Conservation (phyloP, 257 asterid genomes). For the Solanum chmielewskii region DNA sequence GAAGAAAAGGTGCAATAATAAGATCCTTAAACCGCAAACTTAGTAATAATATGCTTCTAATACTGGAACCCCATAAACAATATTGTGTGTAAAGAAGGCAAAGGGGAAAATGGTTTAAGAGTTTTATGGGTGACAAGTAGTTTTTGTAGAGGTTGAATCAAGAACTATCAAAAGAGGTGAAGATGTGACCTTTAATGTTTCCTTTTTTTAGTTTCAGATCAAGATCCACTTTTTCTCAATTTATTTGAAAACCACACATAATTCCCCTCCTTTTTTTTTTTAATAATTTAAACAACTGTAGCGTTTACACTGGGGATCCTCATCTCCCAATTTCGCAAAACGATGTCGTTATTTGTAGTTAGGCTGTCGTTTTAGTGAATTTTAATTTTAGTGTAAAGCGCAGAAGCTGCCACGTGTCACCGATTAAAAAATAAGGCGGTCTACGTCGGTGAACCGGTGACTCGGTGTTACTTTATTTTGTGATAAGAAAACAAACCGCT, state of each 20-base stretch:
- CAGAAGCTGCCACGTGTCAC: neutral
- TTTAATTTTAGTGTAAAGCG: neutral
- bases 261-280: neutral
- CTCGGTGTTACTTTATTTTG: neutral
- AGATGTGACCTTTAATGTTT: neutral
- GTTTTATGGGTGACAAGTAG: neutral
- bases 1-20: neutral
- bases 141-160: constrained; percentile 1
- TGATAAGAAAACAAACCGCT: neutral
- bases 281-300: neutral
- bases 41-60: neutral
- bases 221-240: neutral
- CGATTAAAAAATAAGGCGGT: neutral
- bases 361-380: neutral
- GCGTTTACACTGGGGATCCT: neutral
- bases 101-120: neutral
- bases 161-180: neutral
- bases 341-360: neutral
- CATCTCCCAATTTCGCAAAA: neutral
- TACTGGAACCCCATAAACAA: neutral
- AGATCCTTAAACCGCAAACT: neutral
- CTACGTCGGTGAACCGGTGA: neutral
- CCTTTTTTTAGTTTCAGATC: neutral
- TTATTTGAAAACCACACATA: neutral
- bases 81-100: neutral